Base-by-base conservation (phyloP, 2,329 filamentous ascomycete genomes). In the Botrytis cinerea region DNA sequence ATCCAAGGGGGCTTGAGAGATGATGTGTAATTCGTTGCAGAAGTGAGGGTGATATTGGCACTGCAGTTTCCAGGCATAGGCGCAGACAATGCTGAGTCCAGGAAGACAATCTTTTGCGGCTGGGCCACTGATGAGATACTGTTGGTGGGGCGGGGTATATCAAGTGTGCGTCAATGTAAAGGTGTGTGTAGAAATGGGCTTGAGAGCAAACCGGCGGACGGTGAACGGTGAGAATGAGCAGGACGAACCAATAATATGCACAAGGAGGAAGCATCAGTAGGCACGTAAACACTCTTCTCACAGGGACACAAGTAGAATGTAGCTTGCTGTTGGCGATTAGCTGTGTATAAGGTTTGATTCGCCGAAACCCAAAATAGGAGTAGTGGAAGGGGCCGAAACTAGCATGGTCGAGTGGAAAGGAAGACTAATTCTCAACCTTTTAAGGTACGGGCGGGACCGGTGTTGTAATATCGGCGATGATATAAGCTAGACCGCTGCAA, bases 91-190 rank as follows among this genome's bases (percentile, higher is more conserved):
- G 43, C 28, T 46, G 22, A 28, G 43, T 22, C 62, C 22, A 28
- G 25, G 16, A 68, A 54, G 48, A 35, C 46, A 38, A n/a, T 63
- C 35, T 66, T 38, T 40, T 54, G 64, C 35, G 46, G 35, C 46
- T 68, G 64, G 64, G 35, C 25, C 48, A 68, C 54, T 40, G 46
- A 63, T 63, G 40, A 67, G 6, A 67, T 51, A 12, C 10, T 35
- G n/a, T 51, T 66, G 63, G 63, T 48, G 22, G 63, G 63, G 63
- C 25, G 63, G 63, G 63, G 43, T n/a, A 51, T 66, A 51, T 66
- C 63, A 46, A 66, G 43, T 25, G 12, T 66, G 62, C 28, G 20
- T 48, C 35, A 20, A 32, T 25, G 38, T 9, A 38, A 38, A 38
- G 7, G 38, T 38, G 38, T 38, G 14, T 16, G 28, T 64, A 25